Conservation (phyloP, 306 rosid genomes). For the Acmispon strigosus region DNA sequence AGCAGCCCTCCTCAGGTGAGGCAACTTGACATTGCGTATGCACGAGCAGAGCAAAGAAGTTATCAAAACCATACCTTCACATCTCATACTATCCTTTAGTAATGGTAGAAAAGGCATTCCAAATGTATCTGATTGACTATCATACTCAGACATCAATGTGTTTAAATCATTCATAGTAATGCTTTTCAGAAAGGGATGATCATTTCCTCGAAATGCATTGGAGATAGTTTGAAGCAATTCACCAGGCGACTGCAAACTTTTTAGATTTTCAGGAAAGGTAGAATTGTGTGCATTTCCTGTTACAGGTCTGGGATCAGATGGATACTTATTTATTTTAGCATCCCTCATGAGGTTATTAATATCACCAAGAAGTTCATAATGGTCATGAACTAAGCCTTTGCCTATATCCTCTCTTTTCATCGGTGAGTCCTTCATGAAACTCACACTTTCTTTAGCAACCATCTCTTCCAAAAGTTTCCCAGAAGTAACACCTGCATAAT, state of each 20-base stretch:
- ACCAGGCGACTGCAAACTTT: conserved; percentile 61
- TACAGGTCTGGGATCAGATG: conserved; percentile 39
- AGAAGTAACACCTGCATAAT: conserved; percentile 31
- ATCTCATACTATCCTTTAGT: conserved; percentile 78
- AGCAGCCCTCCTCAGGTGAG: conserved; percentile 85
- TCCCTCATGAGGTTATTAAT: conserved; percentile 62
- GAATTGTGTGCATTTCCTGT: conserved; percentile 38
- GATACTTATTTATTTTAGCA: conserved; percentile 45
- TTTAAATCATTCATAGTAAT: conserved; percentile 67
- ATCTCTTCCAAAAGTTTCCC: conserved; percentile 44
- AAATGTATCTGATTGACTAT: conserved; percentile 86
- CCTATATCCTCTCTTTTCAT: conserved; percentile 47
- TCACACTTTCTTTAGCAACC: conserved; percentile 47
- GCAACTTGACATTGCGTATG: conserved; percentile 88
- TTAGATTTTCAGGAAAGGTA: conserved; percentile 49
- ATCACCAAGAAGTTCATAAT: conserved; percentile 73
- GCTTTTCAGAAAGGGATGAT: conserved; percentile 73
- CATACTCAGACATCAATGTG: conserved; percentile 77
- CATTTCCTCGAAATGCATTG: conserved; percentile 74
- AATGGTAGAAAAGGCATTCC: conserved; percentile 68
- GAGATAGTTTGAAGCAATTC: conserved; percentile 77
- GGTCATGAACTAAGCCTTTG: conserved; percentile 50
- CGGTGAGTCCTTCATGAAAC: conserved; percentile 40
- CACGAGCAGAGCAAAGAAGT: conserved; percentile 93
- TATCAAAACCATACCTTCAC: conserved; percentile 96